Base-by-base conservation (phyloP, 352 stramenopile species). In the Phytophthora sp. region DNA sequence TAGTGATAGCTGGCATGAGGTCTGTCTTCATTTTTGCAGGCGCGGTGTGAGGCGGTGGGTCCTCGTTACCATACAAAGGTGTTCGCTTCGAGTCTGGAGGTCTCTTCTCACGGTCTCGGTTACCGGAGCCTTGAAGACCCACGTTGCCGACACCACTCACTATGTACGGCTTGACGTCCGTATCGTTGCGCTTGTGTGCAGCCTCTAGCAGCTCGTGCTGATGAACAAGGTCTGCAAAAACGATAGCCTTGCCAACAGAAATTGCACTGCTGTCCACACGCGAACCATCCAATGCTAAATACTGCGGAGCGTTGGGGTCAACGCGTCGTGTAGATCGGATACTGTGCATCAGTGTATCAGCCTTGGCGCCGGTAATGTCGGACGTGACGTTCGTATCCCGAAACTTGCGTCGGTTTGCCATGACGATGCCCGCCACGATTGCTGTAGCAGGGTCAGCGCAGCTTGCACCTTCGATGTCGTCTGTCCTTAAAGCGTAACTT, bases 261-360 rank as follows among this genome's bases (percentile, higher is more conserved):
- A 94, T 71, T 20, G 82, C 82, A 39, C 72, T 92, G 24, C 81
- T 69, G 64, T 92, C 85, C 8, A 91, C 81, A 12, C 57, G 59
- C 15, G 80, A 73, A 21, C 85, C 83, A 38, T 90, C 80, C 21
- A 94, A 65, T 16, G 80, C 76, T 15, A 51, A 76, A 66, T 92
- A 94, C 8, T 73, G 62, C 21, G 85, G 85, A 18, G 71, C 70
- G 49, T 86, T 92, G 18, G 85, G 85, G 47, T 94, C 82, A 44
- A 90, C 81, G 20, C 81, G 77, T 21, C 83, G 79, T 18, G 66
- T 87, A 54, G 70, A 90, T 57, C 76, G 83, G 46, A 93, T 91
- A 39, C 79, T 90, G 63, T 91, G 85, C 35, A 76, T 39, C 27
- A 86, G 49, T 3, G 85, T 90, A 62, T 93, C 81, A 16, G 85